Base-by-base conservation (phyloP, 306 rosid species). In the Cucumis cinereus region DNA sequence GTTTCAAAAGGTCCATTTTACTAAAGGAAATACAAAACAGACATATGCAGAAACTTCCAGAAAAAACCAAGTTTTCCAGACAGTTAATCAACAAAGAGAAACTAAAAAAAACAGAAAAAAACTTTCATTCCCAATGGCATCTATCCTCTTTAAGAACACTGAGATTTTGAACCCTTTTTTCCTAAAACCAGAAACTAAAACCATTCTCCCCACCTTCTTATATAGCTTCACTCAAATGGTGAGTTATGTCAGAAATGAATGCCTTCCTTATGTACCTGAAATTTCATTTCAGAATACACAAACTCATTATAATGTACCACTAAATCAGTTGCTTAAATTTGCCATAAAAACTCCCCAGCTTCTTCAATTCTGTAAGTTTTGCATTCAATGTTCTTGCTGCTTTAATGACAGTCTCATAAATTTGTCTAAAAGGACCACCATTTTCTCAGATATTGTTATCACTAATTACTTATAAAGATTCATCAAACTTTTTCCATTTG, bases 101-200 rank as follows among this genome's bases (percentile, higher is more conserved):
- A 74, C 19, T 6, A 22, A 68, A 64, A 19, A 30, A 30, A n/a
- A 64, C n/a, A 17, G 60, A 50, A 50, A 35, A 30, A n/a, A 49
- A 73, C 61, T 52, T 73, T 53, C 49, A 73, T 50, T 69, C 74
- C 74, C 74, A 69, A 69, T 43, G 74, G 58, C 58, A 71, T 49
- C 75, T 47, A 26, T 16, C 58, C 58, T 47, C 26, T 26, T 45
- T 23, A 69, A 67, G 73, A 23, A 23, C 73, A 67, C 20, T 8
- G 24, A 15, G 38, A 9, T 66, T 66, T 43, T 20, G n/a, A 68
- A 12, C 50, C 74, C 13, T 23, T 38, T 38, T 10, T 43, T 22
- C 20, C 56, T 43, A 68, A 68, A 68, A 66, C 28, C 72, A 66
- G 0, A 43, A 69, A 23, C 57, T 45, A 22, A 45, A 69, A 69